Evolutionary conservation across 2,329 filamentous ascomycete species (phyloP), one percentile per base, ranked within the genome.

Genomic region (Pezicula radicicola): DNA sequence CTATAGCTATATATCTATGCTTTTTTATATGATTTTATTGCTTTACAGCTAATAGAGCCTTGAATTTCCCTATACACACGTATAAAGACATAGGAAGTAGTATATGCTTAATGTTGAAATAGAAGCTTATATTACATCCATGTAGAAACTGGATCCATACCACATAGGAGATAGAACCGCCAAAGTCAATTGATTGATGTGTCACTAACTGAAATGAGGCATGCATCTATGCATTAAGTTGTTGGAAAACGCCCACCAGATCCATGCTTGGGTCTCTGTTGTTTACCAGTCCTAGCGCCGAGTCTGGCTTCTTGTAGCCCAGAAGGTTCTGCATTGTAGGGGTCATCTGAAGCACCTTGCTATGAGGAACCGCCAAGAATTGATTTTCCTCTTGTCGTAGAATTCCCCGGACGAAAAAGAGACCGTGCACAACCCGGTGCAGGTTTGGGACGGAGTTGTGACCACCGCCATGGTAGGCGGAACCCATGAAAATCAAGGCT

Each of bases 351-450:
- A 62, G 55, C 6, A 63, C 62, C 39, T 63, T 66, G 35, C 63
- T 66, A 5, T 61, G 42, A 2, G 67, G 64, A 9, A 68, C 57
- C 3, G 63, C 60, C 5, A 70, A 48, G 37, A 68, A 67, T 49
- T 69, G 67, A 48, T 69, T 70, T 47, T 70, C 67, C 49, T 70
- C 66, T 8, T 62, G 60, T 8, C 67, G 60, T 7, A 67, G 44
- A 41, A 53, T 61, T 0, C 67, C 67, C 3, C 60, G 57, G 8
- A 63, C 47, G 36, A 70, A 68, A 52, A 69, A 68, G 4, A 68
- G 41, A 8, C 65, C 57, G 40, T 69, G 59, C 37, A 69, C 53
- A 16, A 55, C 62, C 10, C 67, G 64, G 8, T 61, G 44, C 15
- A 49, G 50, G 16, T 54, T 58, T 0, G 58, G 60, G n/a, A 63